Evolutionary conservation across 2,329 filamentous ascomycete genomes (phyloP), one percentile per base, ranked within the genome.

Genomic region (Nemania abortiva): DNA sequence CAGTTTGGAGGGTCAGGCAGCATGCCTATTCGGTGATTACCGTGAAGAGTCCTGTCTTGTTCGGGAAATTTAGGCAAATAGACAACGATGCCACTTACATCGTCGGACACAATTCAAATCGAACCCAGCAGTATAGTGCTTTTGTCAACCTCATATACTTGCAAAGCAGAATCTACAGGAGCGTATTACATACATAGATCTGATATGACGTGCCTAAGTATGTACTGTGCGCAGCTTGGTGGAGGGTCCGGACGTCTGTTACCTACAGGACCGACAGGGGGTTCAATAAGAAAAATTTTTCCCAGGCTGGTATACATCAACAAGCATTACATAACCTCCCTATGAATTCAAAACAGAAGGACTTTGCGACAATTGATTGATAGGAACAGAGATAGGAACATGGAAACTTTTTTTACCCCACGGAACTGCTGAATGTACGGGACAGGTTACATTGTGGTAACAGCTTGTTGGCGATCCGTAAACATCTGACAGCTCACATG

Each of bases 1-100:
- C 59, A 50, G 24, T 45, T 55, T 58, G 65, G 57, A 68, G 68
- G 70, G 68, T 66, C 68, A 66, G 65, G 62, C 62, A 69, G 53
- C 34, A 3, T 64, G 59, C 65, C 63, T 65, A 72, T 68, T 70
- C 65, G 68, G 68, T 53, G 34, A 52, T n/a, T 66, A 50, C 53
- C 37, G n/a, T 53, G 60, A 39, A 68, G 55, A 59, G 37, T 20
- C 50, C 45, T 15, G 24, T 61, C 34, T 57, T 29, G 45, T 56
- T 64, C 65, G 64, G 64, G 42, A 50, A 50, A 34, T 63, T 47
- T 59, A 34, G 42, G 52, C 34, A 31, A 58, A 65, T 61, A 49
- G 20, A 61, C 45, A 27, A 49, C 27, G 31, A 18, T 20, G 6
- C 45, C 20, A 53, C 2, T 24, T 53, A n/a, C 47, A 9, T 50